Evolutionary conservation across 2,329 filamentous ascomycete species (phyloP).

Genomic region (Emmonsia crescens): DNA sequence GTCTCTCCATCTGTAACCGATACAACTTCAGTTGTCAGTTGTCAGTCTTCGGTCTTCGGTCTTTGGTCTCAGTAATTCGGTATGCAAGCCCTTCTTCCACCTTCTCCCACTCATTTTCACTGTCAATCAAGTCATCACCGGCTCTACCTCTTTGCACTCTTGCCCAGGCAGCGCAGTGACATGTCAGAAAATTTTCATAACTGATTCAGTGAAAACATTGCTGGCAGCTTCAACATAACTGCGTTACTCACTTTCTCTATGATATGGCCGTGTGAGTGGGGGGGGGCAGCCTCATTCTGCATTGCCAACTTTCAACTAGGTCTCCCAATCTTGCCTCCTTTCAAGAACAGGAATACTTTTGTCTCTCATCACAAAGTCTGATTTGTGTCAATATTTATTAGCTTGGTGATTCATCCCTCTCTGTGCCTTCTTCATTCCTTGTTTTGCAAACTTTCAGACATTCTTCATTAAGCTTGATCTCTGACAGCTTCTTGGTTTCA

Average conservation of each 20-base stretch:
- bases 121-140: neutral
- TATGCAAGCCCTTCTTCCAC: neutral
- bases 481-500: neutral
- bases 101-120: neutral
- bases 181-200: neutral
- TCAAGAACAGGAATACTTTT: neutral
- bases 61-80: no score
- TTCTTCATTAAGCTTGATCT: neutral
- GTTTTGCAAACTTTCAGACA: conserved; percentile 1
- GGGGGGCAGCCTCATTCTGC: neutral
- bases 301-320: neutral
- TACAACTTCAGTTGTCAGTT: no score
- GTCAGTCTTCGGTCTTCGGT: no score
- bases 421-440: neutral
- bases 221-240: neutral
- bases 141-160: neutral
- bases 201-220: conserved; percentile 3
- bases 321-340: neutral
- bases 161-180: neutral
- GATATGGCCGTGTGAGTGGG: no score
- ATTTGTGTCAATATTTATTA: neutral
- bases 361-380: conserved; percentile 3
- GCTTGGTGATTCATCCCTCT: neutral
- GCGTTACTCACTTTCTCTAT: neutral
- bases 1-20: neutral